A percentile compares a stretch with the other conserved stretches of the same genome.
Conservation (phyloP, 1,284 basidiomycete species). For the Pseudozyma hubeiensis region DNA sequence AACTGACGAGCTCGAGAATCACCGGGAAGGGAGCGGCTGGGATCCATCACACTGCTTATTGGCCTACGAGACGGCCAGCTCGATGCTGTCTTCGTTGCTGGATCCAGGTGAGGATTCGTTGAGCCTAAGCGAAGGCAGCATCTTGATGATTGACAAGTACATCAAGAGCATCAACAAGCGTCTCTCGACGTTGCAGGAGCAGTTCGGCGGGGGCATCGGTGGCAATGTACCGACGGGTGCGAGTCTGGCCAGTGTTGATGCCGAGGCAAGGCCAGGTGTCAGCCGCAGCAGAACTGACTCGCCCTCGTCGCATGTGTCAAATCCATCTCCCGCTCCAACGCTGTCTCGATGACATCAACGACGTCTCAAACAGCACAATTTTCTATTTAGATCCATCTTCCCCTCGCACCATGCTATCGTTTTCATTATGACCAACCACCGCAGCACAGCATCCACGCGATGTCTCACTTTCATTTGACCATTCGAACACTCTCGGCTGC, state of each 20-base stretch:
- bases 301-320: constrained; percentile 6
- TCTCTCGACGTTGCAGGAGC: constrained; percentile 48
- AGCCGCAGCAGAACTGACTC: constrained; percentile 32
- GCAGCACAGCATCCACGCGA: constrained; percentile 15
- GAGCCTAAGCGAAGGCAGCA: constrained; percentile 55
- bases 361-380: background rate
- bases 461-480: background rate
- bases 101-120: constrained; percentile 84
- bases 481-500: background rate
- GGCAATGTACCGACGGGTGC: constrained; percentile 4
- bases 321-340: constrained; percentile 19
- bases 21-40: constrained; percentile 73
- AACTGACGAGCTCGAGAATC: constrained; percentile 81
- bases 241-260: constrained; percentile 21
- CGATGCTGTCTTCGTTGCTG: constrained; percentile 89
- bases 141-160: constrained; percentile 64
- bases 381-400: background rate
- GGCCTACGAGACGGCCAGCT: constrained; percentile 91
- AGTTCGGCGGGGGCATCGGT: constrained; percentile 20
- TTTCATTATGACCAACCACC: background rate
- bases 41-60: constrained; percentile 83
- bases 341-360: constrained; percentile 8
- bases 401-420: background rate
- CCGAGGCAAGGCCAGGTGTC: constrained; percentile 20
- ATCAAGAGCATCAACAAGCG: constrained; percentile 64